A percentile compares a stretch with the other conserved stretches of the same genome.
Conservation (phyloP, 2,329 filamentous ascomycete genomes). For the Pseudofabraea citricarpa region DNA sequence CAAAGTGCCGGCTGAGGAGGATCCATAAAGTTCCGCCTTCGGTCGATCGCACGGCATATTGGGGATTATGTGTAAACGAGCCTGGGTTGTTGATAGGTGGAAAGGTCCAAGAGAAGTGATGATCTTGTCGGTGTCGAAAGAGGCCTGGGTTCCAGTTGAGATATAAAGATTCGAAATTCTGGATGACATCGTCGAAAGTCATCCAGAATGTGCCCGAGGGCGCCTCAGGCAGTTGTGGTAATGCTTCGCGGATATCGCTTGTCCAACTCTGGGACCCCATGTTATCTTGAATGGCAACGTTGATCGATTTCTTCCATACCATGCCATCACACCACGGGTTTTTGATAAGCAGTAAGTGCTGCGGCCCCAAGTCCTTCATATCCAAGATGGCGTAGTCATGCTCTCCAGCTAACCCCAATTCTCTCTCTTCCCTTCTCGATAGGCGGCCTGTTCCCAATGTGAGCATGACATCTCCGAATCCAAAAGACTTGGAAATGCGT, state of each 20-base stretch:
- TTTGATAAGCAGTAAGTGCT: constrained; percentile 75
- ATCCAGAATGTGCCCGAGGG: constrained; percentile 89
- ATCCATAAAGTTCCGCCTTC: constrained; percentile 70
- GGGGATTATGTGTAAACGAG: constrained; percentile 62
- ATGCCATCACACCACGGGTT: constrained; percentile 91
- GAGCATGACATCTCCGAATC: constrained; percentile 74
- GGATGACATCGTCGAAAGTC: constrained; percentile 76
- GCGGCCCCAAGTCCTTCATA: constrained; percentile 59
- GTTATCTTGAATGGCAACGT: constrained; percentile 4
- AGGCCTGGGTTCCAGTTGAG: constrained; percentile 93
- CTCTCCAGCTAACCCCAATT: constrained; percentile 78
- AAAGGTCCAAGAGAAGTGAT: constrained; percentile 81
- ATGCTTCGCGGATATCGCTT: constrained; percentile 19
- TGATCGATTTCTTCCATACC: constrained; percentile 56
- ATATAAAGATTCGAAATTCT: constrained; percentile 94
- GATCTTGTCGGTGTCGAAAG: constrained; percentile 77
- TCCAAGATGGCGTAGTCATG: constrained; percentile 93
- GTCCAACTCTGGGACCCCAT: constrained; percentile 18
- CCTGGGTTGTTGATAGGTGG: constrained; percentile 41
- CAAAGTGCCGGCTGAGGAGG: constrained; percentile 81
- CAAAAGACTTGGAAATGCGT: constrained; percentile 69
- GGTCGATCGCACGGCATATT: constrained; percentile 63
- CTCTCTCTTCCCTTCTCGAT: constrained; percentile 69
- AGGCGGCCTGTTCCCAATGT: constrained; percentile 88
- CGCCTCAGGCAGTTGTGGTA: constrained; percentile 18